Conservation (phyloP, 352 stramenopile genomes). For the Phytophthora syringae region DNA sequence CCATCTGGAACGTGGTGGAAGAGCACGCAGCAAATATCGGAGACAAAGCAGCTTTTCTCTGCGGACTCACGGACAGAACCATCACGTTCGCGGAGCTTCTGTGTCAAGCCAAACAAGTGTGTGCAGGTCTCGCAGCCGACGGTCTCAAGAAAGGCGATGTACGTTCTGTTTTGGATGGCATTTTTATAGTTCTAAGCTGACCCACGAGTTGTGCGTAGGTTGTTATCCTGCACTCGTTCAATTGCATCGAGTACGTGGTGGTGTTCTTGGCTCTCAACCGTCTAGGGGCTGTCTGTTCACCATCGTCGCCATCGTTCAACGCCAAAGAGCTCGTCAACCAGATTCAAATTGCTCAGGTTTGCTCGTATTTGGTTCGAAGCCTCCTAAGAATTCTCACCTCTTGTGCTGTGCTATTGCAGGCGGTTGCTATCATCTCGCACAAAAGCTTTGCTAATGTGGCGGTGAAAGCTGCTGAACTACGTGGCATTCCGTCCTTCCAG, state of each 20-base stretch:
- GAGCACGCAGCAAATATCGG: slow-evolving; percentile 31
- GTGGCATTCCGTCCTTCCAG: slow-evolving; percentile 11
- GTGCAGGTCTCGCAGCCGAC: slow-evolving; percentile 42
- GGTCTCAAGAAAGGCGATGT: slow-evolving; percentile 54
- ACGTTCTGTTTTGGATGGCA: slow-evolving; percentile 15
- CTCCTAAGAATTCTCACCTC: too few relatives aligned
- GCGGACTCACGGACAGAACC: slow-evolving; percentile 44
- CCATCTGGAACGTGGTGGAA: slow-evolving; percentile 51
- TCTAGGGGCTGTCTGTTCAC: slow-evolving; percentile 47
- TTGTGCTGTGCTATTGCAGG: too few relatives aligned
- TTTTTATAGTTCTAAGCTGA: slow-evolving; percentile 23
- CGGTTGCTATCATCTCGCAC: slow-evolving; percentile 44
- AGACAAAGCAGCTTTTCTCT: slow-evolving; percentile 45
- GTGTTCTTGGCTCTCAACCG: slow-evolving; percentile 52
- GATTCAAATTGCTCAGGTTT: background rate
- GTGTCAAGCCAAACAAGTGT: slow-evolving; percentile 30
- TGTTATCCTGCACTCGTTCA: slow-evolving; percentile 55
- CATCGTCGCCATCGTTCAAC: slow-evolving; percentile 44
- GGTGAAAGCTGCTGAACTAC: slow-evolving; percentile 31
- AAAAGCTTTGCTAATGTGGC: slow-evolving; percentile 46
- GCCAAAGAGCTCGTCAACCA: slow-evolving; percentile 40
- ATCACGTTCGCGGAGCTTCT: slow-evolving; percentile 45
- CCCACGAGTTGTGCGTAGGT: slow-evolving; percentile 30
- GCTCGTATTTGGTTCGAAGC: too few relatives aligned
- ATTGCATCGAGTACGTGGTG: slow-evolving; percentile 61